These are phyloP conservation scores for Penicillium sp. DNA, from an alignment of 2,329 filamentous ascomycete species.

Conservation along the genomic window DNA sequence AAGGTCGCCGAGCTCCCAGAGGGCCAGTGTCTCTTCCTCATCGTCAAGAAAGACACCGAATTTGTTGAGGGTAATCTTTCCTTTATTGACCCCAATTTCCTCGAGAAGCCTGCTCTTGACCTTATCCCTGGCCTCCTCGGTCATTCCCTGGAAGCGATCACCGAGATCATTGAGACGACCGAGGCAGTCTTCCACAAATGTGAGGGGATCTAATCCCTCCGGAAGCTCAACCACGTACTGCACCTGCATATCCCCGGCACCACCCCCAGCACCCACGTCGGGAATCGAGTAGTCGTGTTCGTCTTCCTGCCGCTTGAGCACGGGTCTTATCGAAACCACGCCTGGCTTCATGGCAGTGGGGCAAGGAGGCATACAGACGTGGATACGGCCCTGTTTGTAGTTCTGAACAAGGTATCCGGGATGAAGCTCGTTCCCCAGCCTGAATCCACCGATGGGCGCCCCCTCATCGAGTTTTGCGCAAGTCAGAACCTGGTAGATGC, in stretches of 20 bases:
- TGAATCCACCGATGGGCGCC: constrained; percentile 64
- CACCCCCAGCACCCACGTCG: constrained; percentile 74
- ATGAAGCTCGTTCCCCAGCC: constrained; percentile 64
- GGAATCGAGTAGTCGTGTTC: constrained; percentile 53
- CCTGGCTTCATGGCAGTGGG: constrained; percentile 34
- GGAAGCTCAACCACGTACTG: constrained; percentile 60
- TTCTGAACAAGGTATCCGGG: constrained; percentile 65
- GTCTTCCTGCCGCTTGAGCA: constrained; percentile 56
- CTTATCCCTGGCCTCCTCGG: neutral
- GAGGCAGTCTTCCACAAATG: constrained; percentile 49
- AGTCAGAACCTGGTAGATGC: constrained; percentile 62
- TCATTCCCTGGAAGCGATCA: constrained; percentile 30
- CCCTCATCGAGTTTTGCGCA: constrained; percentile 51
- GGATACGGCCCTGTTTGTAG: constrained; percentile 54
- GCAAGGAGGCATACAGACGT: constrained; percentile 60
- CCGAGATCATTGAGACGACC: constrained; percentile 1
- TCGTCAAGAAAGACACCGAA: constrained; percentile 34
- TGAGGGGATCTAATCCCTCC: constrained; percentile 43
- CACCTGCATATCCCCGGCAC: constrained; percentile 66
- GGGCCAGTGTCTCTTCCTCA: constrained; percentile 29
- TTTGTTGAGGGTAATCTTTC: constrained; percentile 34
- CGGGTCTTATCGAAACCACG: constrained; percentile 71
- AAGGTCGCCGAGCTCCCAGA: constrained; percentile 31
- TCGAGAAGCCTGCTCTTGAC: constrained; percentile 14
- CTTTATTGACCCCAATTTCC: constrained; percentile 30